Conservation (phyloP, 2,329 filamentous ascomycete species). For the Colletotrichum tropicale region DNA sequence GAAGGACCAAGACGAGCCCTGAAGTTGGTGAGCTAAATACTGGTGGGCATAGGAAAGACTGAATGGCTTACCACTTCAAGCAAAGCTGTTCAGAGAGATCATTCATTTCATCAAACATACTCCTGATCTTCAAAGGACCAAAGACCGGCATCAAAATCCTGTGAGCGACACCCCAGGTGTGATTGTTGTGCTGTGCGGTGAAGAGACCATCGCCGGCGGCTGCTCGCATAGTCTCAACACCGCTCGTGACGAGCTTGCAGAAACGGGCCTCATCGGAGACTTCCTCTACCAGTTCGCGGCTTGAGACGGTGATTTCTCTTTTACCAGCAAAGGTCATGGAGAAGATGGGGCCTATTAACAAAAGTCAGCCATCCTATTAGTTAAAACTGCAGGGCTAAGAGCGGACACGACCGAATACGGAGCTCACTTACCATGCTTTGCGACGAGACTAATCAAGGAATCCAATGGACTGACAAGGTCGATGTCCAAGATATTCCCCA, state of each 20-base stretch:
- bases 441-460: neutral
- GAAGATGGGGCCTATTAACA: neutral
- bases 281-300: neutral
- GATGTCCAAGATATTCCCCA: neutral
- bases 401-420: neutral
- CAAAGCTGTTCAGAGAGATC: constrained; percentile 57
- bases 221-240: neutral
- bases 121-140: constrained; percentile 68
- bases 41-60: neutral
- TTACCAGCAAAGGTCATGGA: neutral
- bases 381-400: neutral
- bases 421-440: neutral
- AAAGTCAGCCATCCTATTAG: neutral
- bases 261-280: neutral
- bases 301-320: neutral
- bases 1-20: constrained; percentile 45
- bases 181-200: neutral
- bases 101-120: constrained; percentile 59
- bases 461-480: neutral
- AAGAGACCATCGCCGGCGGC: neutral
- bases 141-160: constrained; percentile 71
- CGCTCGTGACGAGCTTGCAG: neutral
- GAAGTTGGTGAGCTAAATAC: neutral
- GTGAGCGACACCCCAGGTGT: constrained; percentile 56
- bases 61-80: constrained; percentile 55